These are phyloP conservation scores for Lachancea kluyveri DNA, from an alignment of 805 yeast species.

Conservation along the genomic window DNA sequence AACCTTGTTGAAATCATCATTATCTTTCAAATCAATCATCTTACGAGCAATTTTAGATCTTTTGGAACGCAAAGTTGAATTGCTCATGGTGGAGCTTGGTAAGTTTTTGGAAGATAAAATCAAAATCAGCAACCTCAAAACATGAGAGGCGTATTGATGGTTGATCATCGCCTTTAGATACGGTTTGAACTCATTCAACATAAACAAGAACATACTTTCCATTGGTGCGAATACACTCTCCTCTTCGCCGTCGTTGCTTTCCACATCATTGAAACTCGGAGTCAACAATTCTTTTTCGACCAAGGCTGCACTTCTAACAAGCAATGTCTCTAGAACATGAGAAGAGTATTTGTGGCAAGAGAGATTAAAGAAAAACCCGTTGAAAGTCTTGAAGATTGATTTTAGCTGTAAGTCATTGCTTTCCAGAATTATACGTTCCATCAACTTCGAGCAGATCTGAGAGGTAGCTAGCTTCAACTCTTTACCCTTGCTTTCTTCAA, in stretches of 20 bases:
- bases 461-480: slow-evolving; percentile 89
- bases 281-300: slow-evolving; percentile 66
- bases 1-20: slow-evolving; percentile 57
- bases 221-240: slow-evolving; percentile 44
- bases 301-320: slow-evolving; percentile 67
- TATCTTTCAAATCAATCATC: slow-evolving; percentile 83
- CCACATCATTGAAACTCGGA: slow-evolving; percentile 33
- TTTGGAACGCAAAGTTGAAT: slow-evolving; percentile 74
- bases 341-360: slow-evolving; percentile 88
- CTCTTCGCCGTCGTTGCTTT: slow-evolving; percentile 27
- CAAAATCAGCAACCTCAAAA: slow-evolving; percentile 63
- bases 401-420: slow-evolving; percentile 63
- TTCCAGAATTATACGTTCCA: slow-evolving; percentile 75
- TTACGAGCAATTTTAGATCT: slow-evolving; percentile 85
- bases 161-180: slow-evolving; percentile 50
- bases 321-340: slow-evolving; percentile 83
- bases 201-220: slow-evolving; percentile 58
- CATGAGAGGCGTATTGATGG: slow-evolving; percentile 87
- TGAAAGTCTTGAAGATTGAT: slow-evolving; percentile 56
- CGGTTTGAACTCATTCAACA: slow-evolving; percentile 64
- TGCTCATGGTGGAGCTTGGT: slow-evolving; percentile 63
- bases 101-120: slow-evolving; percentile 71
- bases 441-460: slow-evolving; percentile 87
- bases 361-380: slow-evolving; percentile 68
- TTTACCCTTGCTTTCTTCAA: slow-evolving; percentile 82